Evolutionary conservation across 75 land plant genomes (phyloP), one percentile per base, ranked within the genome.

Genomic region (Cryptomeria japonica): DNA sequence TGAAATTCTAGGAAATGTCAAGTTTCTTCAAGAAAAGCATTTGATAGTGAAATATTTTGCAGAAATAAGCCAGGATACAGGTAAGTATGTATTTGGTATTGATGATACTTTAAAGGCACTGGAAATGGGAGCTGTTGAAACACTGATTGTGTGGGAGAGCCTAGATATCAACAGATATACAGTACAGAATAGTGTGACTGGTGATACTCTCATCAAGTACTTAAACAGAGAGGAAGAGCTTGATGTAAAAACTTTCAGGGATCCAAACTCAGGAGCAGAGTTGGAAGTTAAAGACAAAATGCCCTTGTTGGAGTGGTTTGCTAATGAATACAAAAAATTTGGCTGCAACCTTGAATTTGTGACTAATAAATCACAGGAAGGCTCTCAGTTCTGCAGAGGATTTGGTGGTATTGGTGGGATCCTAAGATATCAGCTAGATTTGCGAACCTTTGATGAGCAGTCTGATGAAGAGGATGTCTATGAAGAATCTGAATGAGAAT

Each of bases 11-110:
- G 84, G 92, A 11, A 94, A 94, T 90, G 95, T 92, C 16, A 94
- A 94, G 88, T 94, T 94, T 75, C 88, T 94, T 79, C 95, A 94
- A 70, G 95, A 94, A 75, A 94, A 94, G 88, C 86, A 85, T 12
- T 88, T 94, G 87, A 94, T 94, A 89, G 95, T 91, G 3, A 93
- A 92, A 83, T 93, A 89, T 72, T 93, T 93, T 92, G 93, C 92
- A 55, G 93, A 93, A 87, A 94, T 94, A 36, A 44, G 96, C 22
- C 22, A 16, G 94, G 94, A 44, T 44, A 44, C 47, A 44, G 47
- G 47, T 44, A 44, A 44, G 47, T 44, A 44, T 44, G 47, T 44
- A 44, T 44, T 44, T 44, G 47, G 47, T 44, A 44, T 44, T 44
- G 47, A 44, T 44, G 47, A 44, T 44, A 44, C 47, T 44, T 44